Base-by-base conservation (phyloP, 108 stramenopile species). In the Fragilaria crotonensis region DNA sequence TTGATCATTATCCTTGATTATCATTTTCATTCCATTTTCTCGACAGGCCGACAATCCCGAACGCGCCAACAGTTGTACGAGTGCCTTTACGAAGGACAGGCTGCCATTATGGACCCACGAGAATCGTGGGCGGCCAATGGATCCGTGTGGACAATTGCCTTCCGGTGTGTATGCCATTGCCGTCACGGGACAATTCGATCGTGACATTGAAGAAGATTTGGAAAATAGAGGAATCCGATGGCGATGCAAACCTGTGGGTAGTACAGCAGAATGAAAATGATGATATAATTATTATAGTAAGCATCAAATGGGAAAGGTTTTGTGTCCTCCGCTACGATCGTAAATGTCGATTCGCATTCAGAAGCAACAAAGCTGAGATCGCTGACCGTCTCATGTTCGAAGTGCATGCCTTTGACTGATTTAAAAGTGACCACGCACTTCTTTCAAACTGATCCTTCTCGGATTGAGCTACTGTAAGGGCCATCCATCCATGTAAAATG, bases 91-190 rank as follows among this genome's bases (percentile, higher is more conserved):
- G 93, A 90, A 66, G 93, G 93, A 19, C 79, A 82, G 52, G 83
- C 75, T 25, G 87, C 88, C 2, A 76, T 94, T 29, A 94, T 94
- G 86, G 89, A 94, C 62, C 93, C 93, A 45, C 54, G 80, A 28
- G 89, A 94, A 69, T 81, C 80, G 31, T 94, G 93, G 93, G 81
- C 85, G 19, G 93, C 84, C 47, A 85, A 68, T 94, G 93, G 93
- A 80, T 94, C 41, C 74, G 93, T 2, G 68, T 78, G 7, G 86
- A 88, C 62, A 59, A 36, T 27, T 86, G 77, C 66, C 63, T 90
- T 3, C 89, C 89, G 93, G 93, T 18, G 83, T 88, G 17, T 94
- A 94, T 72, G 93, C 93, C 21, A 81, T 94, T 30, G 60, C 81
- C 1, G 63, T 94, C 18, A 90, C 87, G 14, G 93, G 93, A 53